Evolutionary conservation across 176 grass and related monocot species (phyloP).

Genomic region (Aegilops longissima): DNA sequence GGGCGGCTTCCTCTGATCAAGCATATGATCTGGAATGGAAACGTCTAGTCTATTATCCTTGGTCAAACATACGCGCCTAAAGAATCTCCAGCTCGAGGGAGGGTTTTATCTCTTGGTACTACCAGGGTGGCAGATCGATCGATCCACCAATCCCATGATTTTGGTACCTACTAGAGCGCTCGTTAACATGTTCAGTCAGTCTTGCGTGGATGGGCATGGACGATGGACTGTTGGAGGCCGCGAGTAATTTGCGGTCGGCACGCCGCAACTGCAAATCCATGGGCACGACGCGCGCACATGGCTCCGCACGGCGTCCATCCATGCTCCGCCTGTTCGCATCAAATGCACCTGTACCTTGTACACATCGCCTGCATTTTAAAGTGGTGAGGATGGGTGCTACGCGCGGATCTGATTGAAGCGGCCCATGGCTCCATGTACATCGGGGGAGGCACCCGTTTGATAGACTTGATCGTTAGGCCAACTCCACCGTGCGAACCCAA

Average conservation of each 20-base stretch:
- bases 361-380: neutral
- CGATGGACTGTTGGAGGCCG: neutral
- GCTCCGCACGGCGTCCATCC: neutral
- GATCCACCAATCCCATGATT: neutral
- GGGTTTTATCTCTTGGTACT: neutral
- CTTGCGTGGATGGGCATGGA: neutral
- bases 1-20: neutral
- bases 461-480: neutral
- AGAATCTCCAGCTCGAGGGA: slow-evolving; percentile 1
- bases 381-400: neutral
- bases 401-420: neutral
- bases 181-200: no score
- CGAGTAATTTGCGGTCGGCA: neutral
- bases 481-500: no score
- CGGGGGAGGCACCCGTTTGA: neutral
- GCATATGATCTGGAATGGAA: neutral
- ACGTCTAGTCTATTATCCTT: neutral
- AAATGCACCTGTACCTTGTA: neutral
- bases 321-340: neutral
- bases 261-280: neutral
- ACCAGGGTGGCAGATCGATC: slow-evolving; percentile 16
- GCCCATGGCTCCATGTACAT: slow-evolving; percentile 23
- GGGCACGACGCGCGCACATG: slow-evolving; percentile 14
- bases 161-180: neutral
- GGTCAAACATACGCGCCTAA: slow-evolving; percentile 10